Base-by-base conservation (phyloP, 2,329 filamentous ascomycete genomes). In the Cytospora paraplurivora region DNA sequence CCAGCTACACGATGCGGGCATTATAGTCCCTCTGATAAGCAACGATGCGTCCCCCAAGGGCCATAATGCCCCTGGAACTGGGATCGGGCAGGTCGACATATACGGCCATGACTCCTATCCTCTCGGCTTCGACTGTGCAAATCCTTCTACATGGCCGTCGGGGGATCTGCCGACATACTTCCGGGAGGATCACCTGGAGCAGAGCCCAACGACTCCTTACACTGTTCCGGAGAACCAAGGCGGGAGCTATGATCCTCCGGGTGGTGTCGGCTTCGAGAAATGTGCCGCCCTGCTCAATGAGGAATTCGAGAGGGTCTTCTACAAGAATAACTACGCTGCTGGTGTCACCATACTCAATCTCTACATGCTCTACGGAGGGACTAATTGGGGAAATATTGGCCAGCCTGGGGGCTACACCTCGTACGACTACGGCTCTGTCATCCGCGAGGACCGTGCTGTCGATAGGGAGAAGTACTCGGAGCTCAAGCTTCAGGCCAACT, bases 311-410 rank as follows among this genome's bases (percentile, higher is more conserved):
- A 79, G 90, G 19, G 88, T 95, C 0, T 92, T 93, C 71, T 91
- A 92, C 74, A 94, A 93, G 80, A 91, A 92, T 69, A 81, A 88
- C 60, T 85, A 88, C 57, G 85, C 85, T 41, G 84, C 88, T 15
- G 88, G 86, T 0, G 83, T 88, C 3, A 86, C 84, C 0, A 84
- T 94, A 8, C 78, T 92, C 63, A 93, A 88, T 68, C 71, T 92
- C 0, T 93, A 93, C 72, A 93, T 93, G 91, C 32, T 65, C 1
- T 55, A 34, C 33, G 44, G 91, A 15, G 91, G 91, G 5, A 93
- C 91, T 0, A 95, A 94, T 72, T 94, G 91, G 91, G 91, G 91
- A 0, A 93, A 92, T 66, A 75, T 92, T 4, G 89, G 90, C 0
- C 87, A 92, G 68, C 82, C 88, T 8, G 87, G 86, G 12, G 86